A percentile compares a stretch with the other conserved stretches of the same genome.
Evolutionary conservation across 306 rosid genomes (phyloP).

Genomic region (Vigna unguiculata): DNA sequence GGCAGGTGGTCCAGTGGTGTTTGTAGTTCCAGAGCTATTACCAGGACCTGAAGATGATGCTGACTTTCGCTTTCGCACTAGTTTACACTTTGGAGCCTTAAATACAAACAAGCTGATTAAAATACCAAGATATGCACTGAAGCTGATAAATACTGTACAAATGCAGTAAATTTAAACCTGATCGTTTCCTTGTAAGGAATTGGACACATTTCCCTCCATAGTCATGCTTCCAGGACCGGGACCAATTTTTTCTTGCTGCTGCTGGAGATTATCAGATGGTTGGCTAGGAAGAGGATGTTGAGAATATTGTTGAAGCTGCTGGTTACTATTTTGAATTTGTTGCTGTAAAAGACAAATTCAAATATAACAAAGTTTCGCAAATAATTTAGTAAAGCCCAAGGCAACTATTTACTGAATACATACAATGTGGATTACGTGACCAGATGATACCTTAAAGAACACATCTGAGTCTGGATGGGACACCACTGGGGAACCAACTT

Average conservation of each 20-base stretch:
- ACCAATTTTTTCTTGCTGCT: slow-evolving; percentile 58
- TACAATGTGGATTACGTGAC: slow-evolving; percentile 1
- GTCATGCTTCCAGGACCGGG: slow-evolving; percentile 49
- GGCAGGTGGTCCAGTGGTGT: slow-evolving; percentile 64
- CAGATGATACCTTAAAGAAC: slow-evolving; percentile 58
- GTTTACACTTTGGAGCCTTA: slow-evolving; percentile 62
- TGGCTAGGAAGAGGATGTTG: slow-evolving; percentile 59
- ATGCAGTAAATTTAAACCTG: slow-evolving; percentile 58
- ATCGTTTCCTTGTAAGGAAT: slow-evolving; percentile 60
- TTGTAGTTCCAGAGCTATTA: slow-evolving; percentile 72
- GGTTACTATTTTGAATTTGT: slow-evolving; percentile 53
- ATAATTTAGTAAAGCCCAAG: slow-evolving; percentile 20
- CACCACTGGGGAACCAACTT: slow-evolving; percentile 57
- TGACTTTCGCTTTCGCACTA: slow-evolving; percentile 65
- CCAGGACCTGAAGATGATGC: slow-evolving; percentile 67
- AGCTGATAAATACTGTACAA: slow-evolving; percentile 22
- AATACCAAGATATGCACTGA: slow-evolving; percentile 29
- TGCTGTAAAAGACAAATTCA: slow-evolving; percentile 50
- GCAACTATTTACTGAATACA: slow-evolving; percentile 14
- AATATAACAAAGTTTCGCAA: background rate
- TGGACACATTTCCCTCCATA: slow-evolving; percentile 36
- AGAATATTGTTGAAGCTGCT: slow-evolving; percentile 55
- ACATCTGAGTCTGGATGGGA: slow-evolving; percentile 58
- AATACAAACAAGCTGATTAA: slow-evolving; percentile 40
- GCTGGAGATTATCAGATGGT: slow-evolving; percentile 60